These are phyloP conservation scores for Ceratopteris richardii DNA, from an alignment of 75 land plant species.

Conservation along the genomic window DNA sequence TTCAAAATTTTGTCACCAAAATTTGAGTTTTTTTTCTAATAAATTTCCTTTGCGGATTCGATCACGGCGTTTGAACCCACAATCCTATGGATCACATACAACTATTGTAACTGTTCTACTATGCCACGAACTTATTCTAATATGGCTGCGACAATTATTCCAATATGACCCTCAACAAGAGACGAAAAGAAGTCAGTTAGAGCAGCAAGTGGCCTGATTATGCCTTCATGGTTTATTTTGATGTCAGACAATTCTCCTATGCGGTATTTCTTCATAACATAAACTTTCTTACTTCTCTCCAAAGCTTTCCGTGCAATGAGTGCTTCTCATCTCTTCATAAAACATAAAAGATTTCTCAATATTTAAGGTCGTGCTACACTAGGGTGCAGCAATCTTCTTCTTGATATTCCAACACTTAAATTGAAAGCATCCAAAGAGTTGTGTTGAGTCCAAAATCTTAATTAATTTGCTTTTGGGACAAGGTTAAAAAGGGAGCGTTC, in stretches of 20 bases:
- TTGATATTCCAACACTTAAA: conserved; percentile 13
- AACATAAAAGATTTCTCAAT: conserved; percentile 18
- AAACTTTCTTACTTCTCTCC: conserved; percentile 40
- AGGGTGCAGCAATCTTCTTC: conserved; percentile 22
- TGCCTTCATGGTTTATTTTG: conserved; percentile 38
- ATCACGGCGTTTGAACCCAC: too few relatives aligned
- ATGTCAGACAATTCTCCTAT: conserved; percentile 49
- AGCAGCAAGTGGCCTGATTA: conserved; percentile 29
- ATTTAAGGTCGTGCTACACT: conserved; percentile 21
- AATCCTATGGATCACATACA: too few relatives aligned
- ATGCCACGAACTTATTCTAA: too few relatives aligned
- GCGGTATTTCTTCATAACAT: conserved; percentile 41
- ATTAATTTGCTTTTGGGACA: conserved; percentile 16
- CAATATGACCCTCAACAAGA: conserved; percentile 26
- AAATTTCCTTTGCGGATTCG: too few relatives aligned
- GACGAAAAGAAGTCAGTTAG: conserved; percentile 41
- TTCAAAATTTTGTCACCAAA: too few relatives aligned
- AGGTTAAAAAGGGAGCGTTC: conserved; percentile 23
- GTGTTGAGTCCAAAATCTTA: not conserved
- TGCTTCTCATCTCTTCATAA: conserved; percentile 33
- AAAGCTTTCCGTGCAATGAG: conserved; percentile 21
- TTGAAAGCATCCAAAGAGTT: not conserved
- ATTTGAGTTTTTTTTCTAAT: too few relatives aligned
- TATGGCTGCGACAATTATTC: too few relatives aligned
- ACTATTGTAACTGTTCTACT: too few relatives aligned